Evolutionary conservation across 345 rosid species (phyloP), one percentile per base, ranked within the genome.

Genomic region (Fremontodendron californicum): DNA sequence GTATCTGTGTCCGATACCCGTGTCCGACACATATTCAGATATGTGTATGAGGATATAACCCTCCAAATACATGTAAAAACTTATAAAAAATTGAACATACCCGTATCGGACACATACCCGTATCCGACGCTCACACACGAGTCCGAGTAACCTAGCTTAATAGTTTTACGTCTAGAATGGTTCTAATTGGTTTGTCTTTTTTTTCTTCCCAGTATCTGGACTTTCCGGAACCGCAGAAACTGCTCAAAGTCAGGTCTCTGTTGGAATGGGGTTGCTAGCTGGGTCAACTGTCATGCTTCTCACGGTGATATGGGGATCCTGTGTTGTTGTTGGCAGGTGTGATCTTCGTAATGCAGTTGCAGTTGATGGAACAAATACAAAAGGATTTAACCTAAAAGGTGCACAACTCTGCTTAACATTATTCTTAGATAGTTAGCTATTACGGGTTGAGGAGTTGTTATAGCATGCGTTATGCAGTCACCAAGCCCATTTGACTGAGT

Each of bases 241-340:
- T 25, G 98, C 98, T 39, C 98, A 94, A 84, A 86, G 86, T 81
- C 97, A 94, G 85, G 94, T 94, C 19, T 88, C 97, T 9, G 97
- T 93, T 19, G 98, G 98, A 49, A 94, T 94, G 94, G 98, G 98
- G 25, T 82, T 94, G 80, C 83, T 93, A 25, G 97, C 98, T 73
- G 98, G 97, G 21, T 93, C 97, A 19, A 94, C 97, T 1, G 94
- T 94, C 74, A 88, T 94, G 91, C 96, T 94, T 55, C 84, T 90
- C 57, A 94, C 98, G 5, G 83, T 91, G 7, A 88, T 93, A 62
- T 94, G 97, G 97, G 98, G 97, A 76, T 85, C 93, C 35, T 91
- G 98, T 75, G 83, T 91, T 18, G 55, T 91, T 16, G 88, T 88
- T 78, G 98, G 97, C 79, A 90, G 90, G 79, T 87, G 92, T 74